These are phyloP conservation scores for Daedaleopsis nitida DNA, from an alignment of 768 basidiomycete species.

Conservation along the genomic window DNA sequence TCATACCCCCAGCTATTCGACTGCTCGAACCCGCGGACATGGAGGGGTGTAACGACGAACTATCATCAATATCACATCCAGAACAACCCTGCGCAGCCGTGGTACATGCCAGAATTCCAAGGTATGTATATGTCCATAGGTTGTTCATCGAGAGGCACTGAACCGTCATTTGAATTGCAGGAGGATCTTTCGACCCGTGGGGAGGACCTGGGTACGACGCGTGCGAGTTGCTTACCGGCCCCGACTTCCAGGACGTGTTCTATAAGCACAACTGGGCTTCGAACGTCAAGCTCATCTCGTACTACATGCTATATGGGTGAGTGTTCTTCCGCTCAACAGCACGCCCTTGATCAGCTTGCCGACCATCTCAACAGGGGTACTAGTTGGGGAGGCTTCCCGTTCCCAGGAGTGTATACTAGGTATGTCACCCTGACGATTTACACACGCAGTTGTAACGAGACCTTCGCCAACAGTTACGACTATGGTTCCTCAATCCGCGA, in stretches of 20 bases:
- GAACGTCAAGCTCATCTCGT: slow-evolving; percentile 81
- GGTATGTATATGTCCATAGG: slow-evolving; percentile 16
- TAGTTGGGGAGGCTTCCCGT: slow-evolving; percentile 81
- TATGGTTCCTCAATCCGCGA: slow-evolving; percentile 77
- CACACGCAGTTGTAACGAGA: no score
- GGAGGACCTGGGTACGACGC: slow-evolving; percentile 73
- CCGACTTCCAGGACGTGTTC: slow-evolving; percentile 78
- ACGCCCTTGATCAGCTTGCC: background rate
- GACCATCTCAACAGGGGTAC: slow-evolving; percentile 57
- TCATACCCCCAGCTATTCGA: slow-evolving; percentile 81
- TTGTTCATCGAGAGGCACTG: no score
- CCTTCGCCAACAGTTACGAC: slow-evolving; percentile 59
- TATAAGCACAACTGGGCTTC: slow-evolving; percentile 77
- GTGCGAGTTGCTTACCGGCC: slow-evolving; percentile 67
- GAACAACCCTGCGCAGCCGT: slow-evolving; percentile 53
- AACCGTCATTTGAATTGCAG: slow-evolving; percentile 45
- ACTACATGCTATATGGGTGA: slow-evolving; percentile 85
- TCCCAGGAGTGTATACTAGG: slow-evolving; percentile 72
- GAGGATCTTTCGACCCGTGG: slow-evolving; percentile 82
- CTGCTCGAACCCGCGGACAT: slow-evolving; percentile 68
- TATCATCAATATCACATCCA: slow-evolving; percentile 65
- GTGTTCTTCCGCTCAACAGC: background rate
- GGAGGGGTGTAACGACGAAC: slow-evolving; percentile 62
- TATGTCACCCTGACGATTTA: slow-evolving; percentile 42
- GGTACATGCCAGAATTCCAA: slow-evolving; percentile 63